These are phyloP conservation scores for Tremella yokohamensis DNA, from an alignment of 768 basidiomycete species.

Conservation along the genomic window DNA sequence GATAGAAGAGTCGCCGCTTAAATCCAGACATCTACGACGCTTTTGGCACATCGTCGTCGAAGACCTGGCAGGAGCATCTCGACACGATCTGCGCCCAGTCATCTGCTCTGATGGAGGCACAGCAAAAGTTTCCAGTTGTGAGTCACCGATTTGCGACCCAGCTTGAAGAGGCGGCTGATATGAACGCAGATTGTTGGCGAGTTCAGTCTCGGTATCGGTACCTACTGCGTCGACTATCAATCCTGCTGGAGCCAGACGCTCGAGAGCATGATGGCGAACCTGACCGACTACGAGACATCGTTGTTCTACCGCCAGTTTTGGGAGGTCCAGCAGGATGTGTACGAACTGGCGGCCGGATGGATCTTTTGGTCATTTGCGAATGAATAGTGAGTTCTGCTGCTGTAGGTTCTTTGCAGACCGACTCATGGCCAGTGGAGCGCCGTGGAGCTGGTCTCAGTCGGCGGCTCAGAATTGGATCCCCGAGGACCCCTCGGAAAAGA, in stretches of 20 bases:
- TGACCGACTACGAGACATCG: conserved; percentile 32
- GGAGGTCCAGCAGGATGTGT: conserved; percentile 42
- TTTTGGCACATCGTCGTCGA: conserved; percentile 19
- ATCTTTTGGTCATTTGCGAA: conserved; percentile 37
- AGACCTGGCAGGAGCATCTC: conserved; percentile 37
- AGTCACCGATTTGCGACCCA: conserved; percentile 8
- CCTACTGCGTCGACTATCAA: conserved; percentile 44
- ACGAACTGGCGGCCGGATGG: conserved; percentile 40
- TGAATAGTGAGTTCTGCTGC: conserved; percentile 20
- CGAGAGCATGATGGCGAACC: conserved; percentile 25
- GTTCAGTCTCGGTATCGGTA: conserved; percentile 35
- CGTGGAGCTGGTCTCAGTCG: conserved; percentile 41
- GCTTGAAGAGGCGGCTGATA: neutral
- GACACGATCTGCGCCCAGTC: conserved; percentile 29
- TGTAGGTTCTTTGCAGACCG: neutral
- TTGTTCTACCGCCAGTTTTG: conserved; percentile 42
- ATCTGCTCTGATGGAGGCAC: conserved; percentile 23
- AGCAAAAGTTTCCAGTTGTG: conserved; percentile 34
- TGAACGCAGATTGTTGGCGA: conserved; percentile 41
- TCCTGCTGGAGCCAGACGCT: conserved; percentile 27
- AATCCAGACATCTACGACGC: conserved; percentile 36
- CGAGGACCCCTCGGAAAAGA: conserved; percentile 32
- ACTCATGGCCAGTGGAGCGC: conserved; percentile 23
- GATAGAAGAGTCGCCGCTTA: neutral
- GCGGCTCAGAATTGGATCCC: conserved; percentile 45